Conservation (phyloP, 2,329 filamentous ascomycete genomes). For the Exophiala sp. region DNA sequence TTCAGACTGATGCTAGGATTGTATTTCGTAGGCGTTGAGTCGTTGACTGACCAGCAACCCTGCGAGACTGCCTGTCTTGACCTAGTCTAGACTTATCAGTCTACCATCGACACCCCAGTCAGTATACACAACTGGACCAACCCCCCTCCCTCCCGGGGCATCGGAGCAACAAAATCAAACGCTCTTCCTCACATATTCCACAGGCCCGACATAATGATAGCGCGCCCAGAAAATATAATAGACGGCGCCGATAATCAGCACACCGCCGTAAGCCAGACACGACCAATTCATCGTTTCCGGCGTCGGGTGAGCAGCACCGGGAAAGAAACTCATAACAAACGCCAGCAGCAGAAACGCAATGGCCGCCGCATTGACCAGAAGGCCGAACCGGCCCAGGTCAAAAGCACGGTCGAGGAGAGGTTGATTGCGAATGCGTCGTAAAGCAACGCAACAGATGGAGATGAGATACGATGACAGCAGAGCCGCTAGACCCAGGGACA, state of each 20-base stretch:
- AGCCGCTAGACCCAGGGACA: slow-evolving; percentile 35
- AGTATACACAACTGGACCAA: too few species aligned
- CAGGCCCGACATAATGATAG: slow-evolving; percentile 30
- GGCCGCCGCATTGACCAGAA: slow-evolving; percentile 36
- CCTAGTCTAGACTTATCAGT: too few species aligned
- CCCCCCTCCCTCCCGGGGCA: too few species aligned
- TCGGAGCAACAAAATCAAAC: not conserved
- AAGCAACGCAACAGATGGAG: slow-evolving; percentile 33
- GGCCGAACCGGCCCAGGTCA: slow-evolving; percentile 36
- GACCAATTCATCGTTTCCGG: slow-evolving; percentile 30
- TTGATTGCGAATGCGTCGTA: slow-evolving; percentile 33
- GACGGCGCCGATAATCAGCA: slow-evolving; percentile 26
- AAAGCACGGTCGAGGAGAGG: slow-evolving; percentile 34
- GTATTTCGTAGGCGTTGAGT: too few species aligned
- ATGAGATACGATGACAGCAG: slow-evolving; percentile 38
- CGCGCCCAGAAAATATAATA: slow-evolving; percentile 28
- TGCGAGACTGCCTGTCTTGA: too few species aligned
- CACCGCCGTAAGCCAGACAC: slow-evolving; percentile 28
- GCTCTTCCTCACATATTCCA: slow-evolving; percentile 28
- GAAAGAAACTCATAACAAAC: slow-evolving; percentile 30
- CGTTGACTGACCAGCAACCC: too few species aligned
- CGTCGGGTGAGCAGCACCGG: slow-evolving; percentile 24
- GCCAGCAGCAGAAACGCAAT: slow-evolving; percentile 25
- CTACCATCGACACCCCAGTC: too few species aligned
- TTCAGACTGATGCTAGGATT: too few species aligned